Base-by-base conservation (phyloP, 139 green algal genomes). In the Coelastrella sp. region DNA sequence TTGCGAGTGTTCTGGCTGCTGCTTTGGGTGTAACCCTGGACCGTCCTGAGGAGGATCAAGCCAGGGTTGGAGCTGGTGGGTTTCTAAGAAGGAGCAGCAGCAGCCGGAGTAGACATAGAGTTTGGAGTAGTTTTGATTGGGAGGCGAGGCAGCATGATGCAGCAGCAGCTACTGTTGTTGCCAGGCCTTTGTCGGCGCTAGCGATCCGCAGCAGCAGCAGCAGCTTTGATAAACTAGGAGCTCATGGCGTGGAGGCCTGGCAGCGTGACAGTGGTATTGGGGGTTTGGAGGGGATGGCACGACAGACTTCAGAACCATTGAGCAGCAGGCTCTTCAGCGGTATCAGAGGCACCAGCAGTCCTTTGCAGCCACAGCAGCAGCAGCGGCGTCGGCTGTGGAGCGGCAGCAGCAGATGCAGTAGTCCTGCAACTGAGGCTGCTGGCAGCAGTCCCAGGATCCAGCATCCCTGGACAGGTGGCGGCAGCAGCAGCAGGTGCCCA, bases 11-110 rank as follows among this genome's bases (percentile, higher is more conserved):
- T 7, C 84, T 88, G 20, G 84, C 84, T 25, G 68, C 68, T 58
- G 84, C 68, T 68, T 20, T 88, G 49, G 84, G 84, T 12, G 17
- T 87, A 25, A 20, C 81, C 58, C 63, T 82, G 75, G 57, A 68
- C 35, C 35, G 35, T 49, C 35, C 35, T 49, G 35, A 49, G 3
- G 35, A 49, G 35, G 35, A 49, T 49, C 35, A 49, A 3, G 1
- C 35, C 35, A 49, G 35, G 35, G 35, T 49, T 49, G 35, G 35
- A 3, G 35, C 35, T 49, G 63, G 14, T 4, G 63, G 63, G 11
- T 3, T 70, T 12, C 63, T 15, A 12, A 70, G 63, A 1, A 12
- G 11, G 63, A 12, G 63, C 63, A 61, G 82, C 11, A 87, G 82
- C 66, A 78, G n/a, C 66, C 35, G 68, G 20, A 81, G 84, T 57